Percentiles rank a stretch among this genome's conserved stretches.
Evolutionary conservation across 345 rosid genomes (phyloP).

Genomic region (Corymbia maculata): DNA sequence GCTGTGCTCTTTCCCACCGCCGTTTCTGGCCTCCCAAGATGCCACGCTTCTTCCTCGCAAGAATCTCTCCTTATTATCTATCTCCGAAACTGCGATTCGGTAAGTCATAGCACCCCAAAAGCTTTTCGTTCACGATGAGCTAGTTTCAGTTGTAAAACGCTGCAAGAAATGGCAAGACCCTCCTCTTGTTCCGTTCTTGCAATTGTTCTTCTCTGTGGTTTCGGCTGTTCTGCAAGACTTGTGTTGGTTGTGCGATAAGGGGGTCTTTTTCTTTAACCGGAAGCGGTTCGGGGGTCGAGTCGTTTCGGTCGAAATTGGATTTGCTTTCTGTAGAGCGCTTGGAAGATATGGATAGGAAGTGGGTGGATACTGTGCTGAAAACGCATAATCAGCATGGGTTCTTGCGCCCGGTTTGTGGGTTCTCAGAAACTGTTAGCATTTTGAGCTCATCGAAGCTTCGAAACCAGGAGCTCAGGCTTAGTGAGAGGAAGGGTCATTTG

Average conservation of each 20-base stretch:
- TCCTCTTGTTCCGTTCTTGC: not conserved
- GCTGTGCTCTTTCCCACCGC: not conserved
- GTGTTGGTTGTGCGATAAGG: not conserved
- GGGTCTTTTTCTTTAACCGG: not conserved
- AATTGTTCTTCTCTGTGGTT: not conserved
- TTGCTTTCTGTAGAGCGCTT: not conserved
- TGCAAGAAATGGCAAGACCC: not conserved
- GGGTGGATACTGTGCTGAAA: constrained; percentile 77
- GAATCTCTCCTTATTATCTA: not conserved
- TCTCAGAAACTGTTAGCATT: constrained; percentile 29
- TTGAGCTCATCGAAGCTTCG: constrained; percentile 28
- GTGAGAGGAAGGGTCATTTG: constrained; percentile 21
- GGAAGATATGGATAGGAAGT: not conserved
- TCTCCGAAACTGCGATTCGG: not conserved
- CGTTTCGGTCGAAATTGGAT: constrained; percentile 1
- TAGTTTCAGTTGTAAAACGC: not conserved
- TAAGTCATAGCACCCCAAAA: not conserved
- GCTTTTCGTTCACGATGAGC: not conserved
- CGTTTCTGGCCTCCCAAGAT: not conserved
- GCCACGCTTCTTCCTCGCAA: not conserved
- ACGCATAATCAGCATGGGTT: constrained; percentile 65
- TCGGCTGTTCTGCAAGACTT: not conserved
- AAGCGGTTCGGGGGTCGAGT: not conserved
- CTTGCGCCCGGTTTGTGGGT: constrained; percentile 50
- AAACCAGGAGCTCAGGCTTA: constrained; percentile 30